These are phyloP conservation scores for Fusarium veterinarium DNA, from an alignment of 2,329 filamentous ascomycete species.

Conservation along the genomic window DNA sequence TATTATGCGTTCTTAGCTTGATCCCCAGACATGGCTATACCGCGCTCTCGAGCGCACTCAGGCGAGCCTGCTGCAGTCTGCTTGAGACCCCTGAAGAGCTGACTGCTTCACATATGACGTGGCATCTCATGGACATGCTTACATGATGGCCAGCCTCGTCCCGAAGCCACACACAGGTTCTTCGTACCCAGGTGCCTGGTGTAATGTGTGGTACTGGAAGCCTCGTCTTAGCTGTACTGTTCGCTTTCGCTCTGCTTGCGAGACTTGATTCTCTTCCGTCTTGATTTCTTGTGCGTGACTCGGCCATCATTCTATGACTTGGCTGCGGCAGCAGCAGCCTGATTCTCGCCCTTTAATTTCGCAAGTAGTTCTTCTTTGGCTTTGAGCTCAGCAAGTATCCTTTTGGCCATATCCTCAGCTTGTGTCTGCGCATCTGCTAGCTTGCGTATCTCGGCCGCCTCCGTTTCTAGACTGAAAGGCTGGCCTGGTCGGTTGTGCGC, in stretches of 20 bases:
- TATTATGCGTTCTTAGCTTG: neutral
- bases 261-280: neutral
- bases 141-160: neutral
- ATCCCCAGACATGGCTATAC: neutral
- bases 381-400: slow-evolving; percentile 70
- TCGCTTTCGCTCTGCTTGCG: neutral
- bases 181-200: neutral
- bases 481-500: slow-evolving; percentile 72
- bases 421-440: slow-evolving; percentile 72
- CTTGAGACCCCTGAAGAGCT: neutral
- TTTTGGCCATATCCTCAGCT: slow-evolving; percentile 69
- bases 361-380: slow-evolving; percentile 72
- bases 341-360: slow-evolving; percentile 69
- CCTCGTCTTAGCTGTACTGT: neutral
- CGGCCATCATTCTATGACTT: slow-evolving; percentile 44
- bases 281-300: slow-evolving; percentile 4
- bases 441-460: slow-evolving; percentile 70
- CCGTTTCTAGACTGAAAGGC: slow-evolving; percentile 79
- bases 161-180: neutral
- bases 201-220: neutral
- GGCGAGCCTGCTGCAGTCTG: neutral
- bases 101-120: neutral
- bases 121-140: neutral
- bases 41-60: neutral
- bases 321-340: slow-evolving; percentile 55